phyloP scores from a whole-genome alignment of 805 yeast genomes.

The Maudiozyma turicensis region DNA sequence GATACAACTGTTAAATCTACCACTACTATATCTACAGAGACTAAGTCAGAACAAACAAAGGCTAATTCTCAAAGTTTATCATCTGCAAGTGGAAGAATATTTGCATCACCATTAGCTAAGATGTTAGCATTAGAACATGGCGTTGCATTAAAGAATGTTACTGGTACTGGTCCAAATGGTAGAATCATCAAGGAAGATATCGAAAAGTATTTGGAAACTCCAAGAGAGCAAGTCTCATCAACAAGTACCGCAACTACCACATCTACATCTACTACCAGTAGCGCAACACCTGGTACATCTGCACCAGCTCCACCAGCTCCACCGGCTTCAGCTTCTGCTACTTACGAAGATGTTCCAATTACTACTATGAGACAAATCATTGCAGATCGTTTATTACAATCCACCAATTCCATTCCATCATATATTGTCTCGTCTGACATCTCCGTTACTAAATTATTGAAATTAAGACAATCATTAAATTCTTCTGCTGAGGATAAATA shows the following conservation, averaged over 20 bases:
- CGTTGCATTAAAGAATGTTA: slow-evolving; percentile 69
- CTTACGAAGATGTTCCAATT: slow-evolving; percentile 76
- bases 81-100: slow-evolving; percentile 43
- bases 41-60: background rate
- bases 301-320: slow-evolving; percentile 38
- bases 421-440: slow-evolving; percentile 84
- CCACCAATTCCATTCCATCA: slow-evolving; percentile 81
- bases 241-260: slow-evolving; percentile 35
- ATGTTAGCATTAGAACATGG: slow-evolving; percentile 88
- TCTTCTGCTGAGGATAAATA: slow-evolving; percentile 75
- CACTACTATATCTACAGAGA: background rate
- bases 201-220: slow-evolving; percentile 45
- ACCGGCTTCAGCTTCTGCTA: slow-evolving; percentile 41
- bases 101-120: slow-evolving; percentile 95
- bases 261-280: slow-evolving; percentile 35
- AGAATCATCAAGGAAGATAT: slow-evolving; percentile 89
- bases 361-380: slow-evolving; percentile 90
- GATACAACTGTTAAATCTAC: slow-evolving; percentile 25
- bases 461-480: slow-evolving; percentile 85
- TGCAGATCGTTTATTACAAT: slow-evolving; percentile 76
- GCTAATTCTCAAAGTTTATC: slow-evolving; percentile 13
- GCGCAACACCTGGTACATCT: slow-evolving; percentile 25
- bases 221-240: slow-evolving; percentile 17
- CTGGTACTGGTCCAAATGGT: slow-evolving; percentile 93
- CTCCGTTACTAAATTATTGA: slow-evolving; percentile 81